phyloP scores from a whole-genome alignment of 331 rosid genomes.

The Quercus lobata region DNA sequence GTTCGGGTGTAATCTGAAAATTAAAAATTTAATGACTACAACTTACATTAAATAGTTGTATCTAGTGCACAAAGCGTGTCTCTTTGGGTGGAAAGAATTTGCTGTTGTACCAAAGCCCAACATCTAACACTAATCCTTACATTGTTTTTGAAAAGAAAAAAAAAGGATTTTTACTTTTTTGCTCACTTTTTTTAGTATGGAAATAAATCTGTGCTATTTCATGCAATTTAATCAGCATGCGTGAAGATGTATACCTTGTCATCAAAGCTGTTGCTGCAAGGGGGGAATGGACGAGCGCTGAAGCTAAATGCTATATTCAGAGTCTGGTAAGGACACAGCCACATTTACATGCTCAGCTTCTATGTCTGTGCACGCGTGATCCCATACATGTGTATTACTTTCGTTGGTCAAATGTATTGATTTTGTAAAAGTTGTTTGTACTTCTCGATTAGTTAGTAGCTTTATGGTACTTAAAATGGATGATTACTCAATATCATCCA shows the following conservation, averaged over 20 bases:
- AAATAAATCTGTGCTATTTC: slow-evolving; percentile 21
- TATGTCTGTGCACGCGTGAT: background rate
- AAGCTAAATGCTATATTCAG: slow-evolving; percentile 60
- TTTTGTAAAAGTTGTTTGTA: background rate
- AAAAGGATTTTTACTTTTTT: background rate
- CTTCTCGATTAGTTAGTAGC: background rate
- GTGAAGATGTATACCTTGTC: slow-evolving; percentile 86
- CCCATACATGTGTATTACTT: background rate
- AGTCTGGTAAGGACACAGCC: slow-evolving; percentile 50
- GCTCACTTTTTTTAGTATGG: slow-evolving; percentile 6
- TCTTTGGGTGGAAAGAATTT: too few relatives aligned
- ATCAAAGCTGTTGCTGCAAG: slow-evolving; percentile 66
- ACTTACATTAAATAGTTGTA: too few relatives aligned
- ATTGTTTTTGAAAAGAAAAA: background rate
- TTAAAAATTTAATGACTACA: background rate
- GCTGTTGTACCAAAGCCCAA: too few relatives aligned
- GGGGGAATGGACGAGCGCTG: slow-evolving; percentile 73
- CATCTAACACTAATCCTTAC: background rate
- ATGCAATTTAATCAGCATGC: slow-evolving; percentile 56
- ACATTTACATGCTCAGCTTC: background rate
- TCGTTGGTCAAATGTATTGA: background rate
- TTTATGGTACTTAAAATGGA: slow-evolving; percentile 6
- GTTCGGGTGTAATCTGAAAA: background rate
- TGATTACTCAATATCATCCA: slow-evolving; percentile 4
- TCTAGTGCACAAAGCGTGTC: too few relatives aligned